These are phyloP conservation scores for Stachybotrys echinatus DNA, from an alignment of 2,329 filamentous ascomycete species.

Conservation along the genomic window DNA sequence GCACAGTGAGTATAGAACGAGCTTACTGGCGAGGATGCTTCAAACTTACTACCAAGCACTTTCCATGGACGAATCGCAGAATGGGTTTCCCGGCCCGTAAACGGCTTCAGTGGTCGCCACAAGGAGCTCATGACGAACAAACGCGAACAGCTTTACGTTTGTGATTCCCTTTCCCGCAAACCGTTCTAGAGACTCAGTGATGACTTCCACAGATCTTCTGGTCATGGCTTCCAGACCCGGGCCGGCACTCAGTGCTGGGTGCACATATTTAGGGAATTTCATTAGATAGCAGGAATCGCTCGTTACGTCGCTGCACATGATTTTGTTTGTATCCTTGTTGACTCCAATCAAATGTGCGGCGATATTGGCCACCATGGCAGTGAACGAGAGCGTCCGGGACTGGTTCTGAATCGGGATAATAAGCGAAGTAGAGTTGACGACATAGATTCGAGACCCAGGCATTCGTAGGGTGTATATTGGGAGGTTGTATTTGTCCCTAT, in stretches of 20 bases:
- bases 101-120: neutral
- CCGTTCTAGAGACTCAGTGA: neutral
- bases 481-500: neutral
- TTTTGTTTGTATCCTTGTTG: neutral
- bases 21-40: neutral
- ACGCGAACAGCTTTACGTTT: neutral
- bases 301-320: neutral
- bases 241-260: neutral
- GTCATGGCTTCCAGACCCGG: neutral
- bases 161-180: neutral
- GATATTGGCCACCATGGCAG: neutral
- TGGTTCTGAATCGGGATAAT: neutral
- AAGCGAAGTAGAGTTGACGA: neutral
- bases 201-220: neutral
- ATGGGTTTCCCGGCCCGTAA: constrained; percentile 2
- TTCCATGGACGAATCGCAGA: neutral
- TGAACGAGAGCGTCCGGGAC: neutral
- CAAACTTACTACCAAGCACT: neutral
- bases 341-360: neutral
- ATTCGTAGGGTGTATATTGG: neutral
- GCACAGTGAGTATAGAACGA: neutral
- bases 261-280: neutral
- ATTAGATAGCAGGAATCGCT: neutral
- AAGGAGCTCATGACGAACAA: constrained; percentile 1
- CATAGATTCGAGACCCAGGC: neutral